Evolutionary conservation across 129 eudicot genomes (phyloP), one percentile per base, ranked within the genome.

Genomic region (Flaveria trinervia): DNA sequence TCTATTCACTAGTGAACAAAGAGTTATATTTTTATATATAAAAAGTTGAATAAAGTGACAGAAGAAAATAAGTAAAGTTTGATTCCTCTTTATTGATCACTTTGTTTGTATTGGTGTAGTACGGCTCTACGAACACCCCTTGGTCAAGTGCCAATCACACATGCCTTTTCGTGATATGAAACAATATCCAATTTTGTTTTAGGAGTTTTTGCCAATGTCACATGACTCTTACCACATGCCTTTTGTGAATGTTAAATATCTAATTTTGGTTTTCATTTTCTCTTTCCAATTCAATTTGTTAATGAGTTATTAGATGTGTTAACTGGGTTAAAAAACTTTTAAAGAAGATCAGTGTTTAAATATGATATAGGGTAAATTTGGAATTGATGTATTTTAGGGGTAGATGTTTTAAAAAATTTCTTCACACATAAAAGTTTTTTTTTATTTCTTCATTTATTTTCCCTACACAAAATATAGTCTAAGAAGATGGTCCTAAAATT

Each of bases 131-230:
- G 36, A 39, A 79, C 59, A 22, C 68, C 54, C 15, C 78, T 66
- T 11, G 52, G 83, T 30, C 83, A 80, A 73, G 72, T 79, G 50
- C 3, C 70, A 71, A 33, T 25, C 52, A 2, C 67, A 66, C 73
- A 43, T 65, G 83, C 46, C 83, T 80, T 80, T 80, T 80, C 44
- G 79, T 73, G 83, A 39, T 41, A 79, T 18, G 78, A 79, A 36
- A 36, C 41, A 79, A 66, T 73, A 79, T 79, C 83, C 73, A 79
- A 72, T 72, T 79, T 36, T 36, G 7, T 36, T 36, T 33, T 36
- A 5, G 41, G 1, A 36, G 41, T 36, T 36, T 36, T 36, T 36
- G 7, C 6, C 41, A 36, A 36, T 36, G 0, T 4, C 41, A 36
- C 41, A 36, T 36, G 41, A 36, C 41, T 36, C 41, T 36, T 36